Evolutionary conservation across 495 filamentous ascomycete species (phyloP), one percentile per base, ranked within the genome.

Genomic region (Hypoxylon fuscum): DNA sequence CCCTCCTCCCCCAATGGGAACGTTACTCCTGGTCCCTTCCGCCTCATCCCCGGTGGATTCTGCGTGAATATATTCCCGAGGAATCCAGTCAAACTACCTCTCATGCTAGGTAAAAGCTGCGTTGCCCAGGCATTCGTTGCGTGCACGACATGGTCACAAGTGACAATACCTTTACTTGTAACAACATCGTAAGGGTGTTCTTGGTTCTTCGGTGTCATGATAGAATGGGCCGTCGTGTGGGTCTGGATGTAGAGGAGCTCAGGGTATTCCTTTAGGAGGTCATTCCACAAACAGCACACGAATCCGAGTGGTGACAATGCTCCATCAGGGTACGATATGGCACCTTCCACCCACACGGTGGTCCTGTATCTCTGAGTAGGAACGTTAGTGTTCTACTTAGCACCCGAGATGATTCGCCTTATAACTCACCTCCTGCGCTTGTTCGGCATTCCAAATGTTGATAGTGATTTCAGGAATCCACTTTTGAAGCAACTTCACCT

Each of bases 1-100:
- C 65, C 69, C 7, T 66, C 44, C 2, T 63, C 7, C 1, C 22
- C 18, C 0, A 8, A 4, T 27, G 54, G 37, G 20, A 71, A 73
- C n/a, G n/a, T n/a, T n/a, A n/a, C n/a, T n/a, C n/a, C n/a, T n/a
- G n/a, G n/a, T n/a, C n/a, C n/a, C n/a, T n/a, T n/a, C 2, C 32
- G 25, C 3, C 31, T 7, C 18, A 56, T 49, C 1, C 77, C 69
- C 4, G 46, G n/a, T n/a, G n/a, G n/a, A n/a, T n/a, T 52, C 64
- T 83, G 77, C 3, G 70, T 71, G 1, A 74, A 72, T 80, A 84
- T 84, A 35, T 81, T 77, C 0, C 77, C 82, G 6, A 79, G 74
- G 0, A 75, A 47, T 1, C 81, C 80, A 11, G 79, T 76, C 18
- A 84, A 31, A 37, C 72, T 76, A 2, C 77, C 76, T 34, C 67